These are phyloP conservation scores for Lyophyllum shimeji DNA, from an alignment of 768 basidiomycete genomes.

Conservation along the genomic window DNA sequence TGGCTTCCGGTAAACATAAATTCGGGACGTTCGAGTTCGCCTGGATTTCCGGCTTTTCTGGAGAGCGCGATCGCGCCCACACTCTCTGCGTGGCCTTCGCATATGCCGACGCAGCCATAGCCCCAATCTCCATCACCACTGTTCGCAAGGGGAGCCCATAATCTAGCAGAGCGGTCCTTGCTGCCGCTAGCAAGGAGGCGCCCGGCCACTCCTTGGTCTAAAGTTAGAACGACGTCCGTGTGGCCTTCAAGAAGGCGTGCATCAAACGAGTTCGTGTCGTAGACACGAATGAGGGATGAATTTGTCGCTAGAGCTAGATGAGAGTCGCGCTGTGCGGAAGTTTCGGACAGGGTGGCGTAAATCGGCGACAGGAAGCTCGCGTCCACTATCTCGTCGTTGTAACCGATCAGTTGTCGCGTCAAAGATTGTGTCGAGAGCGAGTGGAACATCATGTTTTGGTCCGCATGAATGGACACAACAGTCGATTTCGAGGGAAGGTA, in stretches of 20 bases:
- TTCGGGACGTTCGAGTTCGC: slow-evolving; percentile 31
- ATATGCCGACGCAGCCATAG: slow-evolving; percentile 80
- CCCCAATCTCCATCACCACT: slow-evolving; percentile 34
- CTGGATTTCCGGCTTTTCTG: slow-evolving; percentile 39
- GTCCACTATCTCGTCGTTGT: slow-evolving; percentile 98
- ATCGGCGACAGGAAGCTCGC: slow-evolving; percentile 66
- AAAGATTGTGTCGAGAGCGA: slow-evolving; percentile 67
- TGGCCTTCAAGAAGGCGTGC: slow-evolving; percentile 88
- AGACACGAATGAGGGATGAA: slow-evolving; percentile 91
- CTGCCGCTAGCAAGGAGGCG: slow-evolving; percentile 84
- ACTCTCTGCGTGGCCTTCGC: slow-evolving; percentile 93
- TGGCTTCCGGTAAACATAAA: slow-evolving; percentile 97
- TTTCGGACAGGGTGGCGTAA: slow-evolving; percentile 18
- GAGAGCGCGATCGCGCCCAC: slow-evolving; percentile 88
- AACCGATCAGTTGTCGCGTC: slow-evolving; percentile 86
- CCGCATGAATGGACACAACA: slow-evolving; percentile 85
- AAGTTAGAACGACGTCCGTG: slow-evolving; percentile 84
- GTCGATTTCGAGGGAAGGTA: slow-evolving; percentile 65
- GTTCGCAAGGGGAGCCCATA: slow-evolving; percentile 62
- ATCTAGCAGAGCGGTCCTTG: slow-evolving; percentile 85
- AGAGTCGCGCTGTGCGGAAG: slow-evolving; percentile 44
- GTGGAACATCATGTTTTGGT: slow-evolving; percentile 95
- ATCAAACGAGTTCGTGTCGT: slow-evolving; percentile 74
- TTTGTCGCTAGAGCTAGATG: slow-evolving; percentile 96
- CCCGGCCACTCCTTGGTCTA: slow-evolving; percentile 70